Percentiles rank a stretch among this genome's conserved stretches.
phyloP scores from a whole-genome alignment of 768 basidiomycete genomes.

The Hortiboletus flavorubellus region DNA sequence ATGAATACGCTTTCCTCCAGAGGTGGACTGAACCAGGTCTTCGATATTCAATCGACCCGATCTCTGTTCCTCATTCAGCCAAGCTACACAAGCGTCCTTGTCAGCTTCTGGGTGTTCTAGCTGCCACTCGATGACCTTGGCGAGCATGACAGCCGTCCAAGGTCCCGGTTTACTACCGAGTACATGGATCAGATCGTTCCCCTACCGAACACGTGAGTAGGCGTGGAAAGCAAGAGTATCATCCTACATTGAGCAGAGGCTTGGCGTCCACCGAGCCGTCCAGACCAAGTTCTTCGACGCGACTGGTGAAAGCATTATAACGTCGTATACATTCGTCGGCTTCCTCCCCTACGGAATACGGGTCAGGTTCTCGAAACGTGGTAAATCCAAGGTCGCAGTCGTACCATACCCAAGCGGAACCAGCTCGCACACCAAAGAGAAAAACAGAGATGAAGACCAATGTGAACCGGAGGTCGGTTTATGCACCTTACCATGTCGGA shows the following conservation, averaged over 20 bases:
- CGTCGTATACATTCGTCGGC: slow-evolving; percentile 47
- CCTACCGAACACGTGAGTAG: slow-evolving; percentile 44
- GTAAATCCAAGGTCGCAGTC: slow-evolving; percentile 2
- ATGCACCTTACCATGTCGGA: slow-evolving; percentile 67
- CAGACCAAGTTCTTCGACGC: slow-evolving; percentile 61
- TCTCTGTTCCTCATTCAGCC: slow-evolving; percentile 58
- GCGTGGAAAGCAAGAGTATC: neutral
- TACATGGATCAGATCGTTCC: slow-evolving; percentile 55
- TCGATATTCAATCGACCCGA: slow-evolving; percentile 43
- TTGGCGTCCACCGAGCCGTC: slow-evolving; percentile 60
- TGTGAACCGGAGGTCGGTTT: slow-evolving; percentile 56
- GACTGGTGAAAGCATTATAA: slow-evolving; percentile 65
- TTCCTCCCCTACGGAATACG: slow-evolving; percentile 35
- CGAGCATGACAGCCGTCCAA: slow-evolving; percentile 63
- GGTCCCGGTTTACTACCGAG: slow-evolving; percentile 63
- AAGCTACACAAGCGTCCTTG: slow-evolving; percentile 63
- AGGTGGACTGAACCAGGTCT: slow-evolving; percentile 19
- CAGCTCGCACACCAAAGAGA: slow-evolving; percentile 73
- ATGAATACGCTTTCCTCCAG: slow-evolving; percentile 27
- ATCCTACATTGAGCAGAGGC: slow-evolving; percentile 74
- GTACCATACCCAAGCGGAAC: slow-evolving; percentile 48
- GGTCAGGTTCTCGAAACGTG: neutral
- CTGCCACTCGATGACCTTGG: slow-evolving; percentile 81
- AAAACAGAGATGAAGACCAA: slow-evolving; percentile 72
- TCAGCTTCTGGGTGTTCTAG: slow-evolving; percentile 67